Evolutionary conservation across 257 asterid species (phyloP).

Genomic region (Anisodus acutangulus): DNA sequence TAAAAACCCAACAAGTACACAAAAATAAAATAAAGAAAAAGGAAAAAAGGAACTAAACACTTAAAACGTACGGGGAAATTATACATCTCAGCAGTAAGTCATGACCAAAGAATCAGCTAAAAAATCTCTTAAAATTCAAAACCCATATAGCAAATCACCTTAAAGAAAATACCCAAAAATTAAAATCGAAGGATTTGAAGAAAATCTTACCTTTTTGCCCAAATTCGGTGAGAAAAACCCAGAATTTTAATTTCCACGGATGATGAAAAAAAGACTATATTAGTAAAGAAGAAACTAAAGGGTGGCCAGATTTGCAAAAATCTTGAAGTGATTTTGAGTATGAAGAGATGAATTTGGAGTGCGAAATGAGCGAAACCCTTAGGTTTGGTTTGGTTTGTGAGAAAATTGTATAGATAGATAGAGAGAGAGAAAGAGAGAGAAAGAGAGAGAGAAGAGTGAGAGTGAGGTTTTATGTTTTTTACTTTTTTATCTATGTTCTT

Average conservation of each 20-base stretch:
- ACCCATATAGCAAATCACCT: not conserved
- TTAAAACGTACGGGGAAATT: not conserved
- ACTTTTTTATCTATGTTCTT: not conserved
- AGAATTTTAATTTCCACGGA: not conserved
- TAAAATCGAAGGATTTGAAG: not conserved
- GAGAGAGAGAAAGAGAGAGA: not conserved
- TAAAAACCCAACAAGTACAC: not conserved
- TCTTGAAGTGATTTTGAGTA: not conserved
- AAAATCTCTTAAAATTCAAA: not conserved
- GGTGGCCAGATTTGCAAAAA: not conserved
- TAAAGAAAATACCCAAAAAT: not conserved
- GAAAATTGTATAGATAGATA: not conserved
- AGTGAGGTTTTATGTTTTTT: not conserved
- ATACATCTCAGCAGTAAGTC: constrained; percentile 13
- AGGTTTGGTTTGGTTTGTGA: not conserved
- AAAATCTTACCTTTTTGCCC: not conserved
- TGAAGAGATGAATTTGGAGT: not conserved
- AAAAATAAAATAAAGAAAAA: not conserved
- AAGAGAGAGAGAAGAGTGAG: not conserved
- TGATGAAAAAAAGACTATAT: not conserved
- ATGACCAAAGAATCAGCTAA: constrained; percentile 6
- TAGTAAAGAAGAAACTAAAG: not conserved
- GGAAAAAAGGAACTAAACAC: not conserved
- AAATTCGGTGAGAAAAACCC: constrained; percentile 5
- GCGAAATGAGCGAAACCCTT: constrained; percentile 28